These are phyloP conservation scores for Lipomyces sp. DNA, from an alignment of 805 yeast species.

Conservation along the genomic window DNA sequence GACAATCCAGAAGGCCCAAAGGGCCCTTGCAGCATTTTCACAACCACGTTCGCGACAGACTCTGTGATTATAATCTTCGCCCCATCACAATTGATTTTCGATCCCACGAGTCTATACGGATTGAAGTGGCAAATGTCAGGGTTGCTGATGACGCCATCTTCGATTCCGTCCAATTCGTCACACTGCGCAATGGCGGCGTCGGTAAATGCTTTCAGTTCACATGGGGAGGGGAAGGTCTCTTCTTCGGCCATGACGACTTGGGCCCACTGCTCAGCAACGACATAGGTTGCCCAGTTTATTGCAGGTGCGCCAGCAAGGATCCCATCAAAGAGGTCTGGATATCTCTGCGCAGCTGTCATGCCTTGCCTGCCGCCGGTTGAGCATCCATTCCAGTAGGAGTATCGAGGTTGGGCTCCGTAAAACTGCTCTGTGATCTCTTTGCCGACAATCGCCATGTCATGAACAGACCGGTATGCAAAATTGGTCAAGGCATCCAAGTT, in stretches of 20 bases:
- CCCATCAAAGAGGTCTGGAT: constrained; percentile 25
- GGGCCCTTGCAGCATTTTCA: neutral
- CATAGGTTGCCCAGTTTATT: constrained; percentile 3
- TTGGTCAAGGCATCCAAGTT: neutral
- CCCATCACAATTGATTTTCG: neutral
- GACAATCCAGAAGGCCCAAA: constrained; percentile 3
- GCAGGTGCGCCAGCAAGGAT: constrained; percentile 28
- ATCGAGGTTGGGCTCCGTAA: constrained; percentile 11
- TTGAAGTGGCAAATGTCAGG: constrained; percentile 15
- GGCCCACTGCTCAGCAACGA: neutral
- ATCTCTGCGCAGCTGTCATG: constrained; percentile 11
- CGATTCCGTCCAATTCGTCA: constrained; percentile 22
- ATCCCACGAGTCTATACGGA: constrained; percentile 5
- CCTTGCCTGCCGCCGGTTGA: constrained; percentile 24
- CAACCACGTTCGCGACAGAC: neutral
- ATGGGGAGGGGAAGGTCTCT: neutral
- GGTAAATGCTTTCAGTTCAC: neutral
- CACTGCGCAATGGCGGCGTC: constrained; percentile 15
- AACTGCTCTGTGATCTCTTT: constrained; percentile 13
- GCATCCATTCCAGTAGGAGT: constrained; percentile 25
- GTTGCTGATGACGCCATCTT: constrained; percentile 23
- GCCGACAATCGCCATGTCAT: constrained; percentile 12
- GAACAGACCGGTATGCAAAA: constrained; percentile 13
- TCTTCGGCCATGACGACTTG: neutral
- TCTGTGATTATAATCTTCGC: neutral